These are phyloP conservation scores for Puccinellia tenuiflora DNA, from an alignment of 176 grass and related monocot species.

Conservation along the genomic window DNA sequence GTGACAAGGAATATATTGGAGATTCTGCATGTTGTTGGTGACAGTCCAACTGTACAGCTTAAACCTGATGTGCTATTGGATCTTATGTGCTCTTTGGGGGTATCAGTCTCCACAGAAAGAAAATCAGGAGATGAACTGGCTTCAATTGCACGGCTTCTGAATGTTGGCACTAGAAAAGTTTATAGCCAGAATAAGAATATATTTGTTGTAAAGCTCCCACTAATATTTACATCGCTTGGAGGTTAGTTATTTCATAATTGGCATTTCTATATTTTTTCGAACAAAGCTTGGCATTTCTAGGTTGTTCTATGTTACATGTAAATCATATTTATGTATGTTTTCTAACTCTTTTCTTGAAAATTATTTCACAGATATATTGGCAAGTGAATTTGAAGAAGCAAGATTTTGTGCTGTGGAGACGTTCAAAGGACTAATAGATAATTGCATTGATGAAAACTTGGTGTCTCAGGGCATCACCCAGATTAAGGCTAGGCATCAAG, in stretches of 20 bases:
- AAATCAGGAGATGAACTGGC: conserved; percentile 81
- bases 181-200: conserved; percentile 67
- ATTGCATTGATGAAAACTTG: conserved; percentile 72
- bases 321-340: neutral
- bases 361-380: conserved; percentile 65
- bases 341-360: neutral
- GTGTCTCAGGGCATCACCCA: conserved; percentile 58
- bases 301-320: neutral
- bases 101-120: conserved; percentile 55
- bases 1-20: conserved; percentile 73
- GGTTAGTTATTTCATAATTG: conserved; percentile 47
- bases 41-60: conserved; percentile 49
- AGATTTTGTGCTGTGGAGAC: conserved; percentile 70
- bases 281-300: conserved; percentile 1
- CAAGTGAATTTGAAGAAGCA: conserved; percentile 85
- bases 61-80: conserved; percentile 62
- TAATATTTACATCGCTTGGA: conserved; percentile 75
- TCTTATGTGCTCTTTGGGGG: conserved; percentile 61
- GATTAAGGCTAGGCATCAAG: conserved; percentile 61
- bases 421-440: conserved; percentile 61
- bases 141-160: conserved; percentile 64
- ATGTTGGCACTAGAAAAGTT: conserved; percentile 55
- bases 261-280: neutral
- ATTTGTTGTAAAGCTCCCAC: conserved; percentile 62
- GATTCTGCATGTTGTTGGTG: conserved; percentile 61